Conservation (phyloP, 2,329 filamentous ascomycete species). For the Pyrenophora teres region DNA sequence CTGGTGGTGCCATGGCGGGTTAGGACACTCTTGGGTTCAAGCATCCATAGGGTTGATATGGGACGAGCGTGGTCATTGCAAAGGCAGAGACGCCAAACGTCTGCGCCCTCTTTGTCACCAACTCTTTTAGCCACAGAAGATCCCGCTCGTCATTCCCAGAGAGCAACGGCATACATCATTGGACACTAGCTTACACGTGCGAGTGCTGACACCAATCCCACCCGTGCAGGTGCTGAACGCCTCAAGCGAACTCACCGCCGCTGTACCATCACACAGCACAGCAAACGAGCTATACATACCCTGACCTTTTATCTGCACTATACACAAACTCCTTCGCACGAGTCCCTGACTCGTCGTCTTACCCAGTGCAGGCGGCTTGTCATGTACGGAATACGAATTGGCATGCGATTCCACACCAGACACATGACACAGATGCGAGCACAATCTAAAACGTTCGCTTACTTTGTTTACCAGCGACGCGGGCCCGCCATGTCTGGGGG, state of each 20-base stretch:
- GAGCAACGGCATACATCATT: not conserved
- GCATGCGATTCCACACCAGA: slow-evolving; percentile 6
- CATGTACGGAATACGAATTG: not conserved
- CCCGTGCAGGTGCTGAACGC: not conserved
- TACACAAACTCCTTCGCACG: not conserved
- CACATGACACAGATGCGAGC: slow-evolving; percentile 2
- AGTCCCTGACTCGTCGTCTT: not conserved
- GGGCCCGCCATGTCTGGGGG: slow-evolving; percentile 2
- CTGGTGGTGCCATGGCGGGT: not conserved
- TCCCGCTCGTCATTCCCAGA: no score
- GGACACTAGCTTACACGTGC: slow-evolving; percentile 11
- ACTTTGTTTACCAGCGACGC: not conserved
- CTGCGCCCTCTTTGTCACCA: not conserved
- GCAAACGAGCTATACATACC: not conserved
- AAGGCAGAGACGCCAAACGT: not conserved
- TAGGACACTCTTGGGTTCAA: not conserved
- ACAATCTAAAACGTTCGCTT: slow-evolving; percentile 10
- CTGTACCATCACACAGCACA: slow-evolving; percentile 6
- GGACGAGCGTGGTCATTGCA: not conserved
- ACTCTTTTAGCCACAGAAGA: not conserved
- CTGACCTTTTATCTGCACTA: not conserved
- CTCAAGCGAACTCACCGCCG: slow-evolving; percentile 19
- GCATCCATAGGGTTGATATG: not conserved
- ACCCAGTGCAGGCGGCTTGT: no score
- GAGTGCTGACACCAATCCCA: slow-evolving; percentile 10